A percentile compares a stretch with the other conserved stretches of the same genome.
phyloP scores from a whole-genome alignment of 257 asterid species.

The Gardenia jasminoides region DNA sequence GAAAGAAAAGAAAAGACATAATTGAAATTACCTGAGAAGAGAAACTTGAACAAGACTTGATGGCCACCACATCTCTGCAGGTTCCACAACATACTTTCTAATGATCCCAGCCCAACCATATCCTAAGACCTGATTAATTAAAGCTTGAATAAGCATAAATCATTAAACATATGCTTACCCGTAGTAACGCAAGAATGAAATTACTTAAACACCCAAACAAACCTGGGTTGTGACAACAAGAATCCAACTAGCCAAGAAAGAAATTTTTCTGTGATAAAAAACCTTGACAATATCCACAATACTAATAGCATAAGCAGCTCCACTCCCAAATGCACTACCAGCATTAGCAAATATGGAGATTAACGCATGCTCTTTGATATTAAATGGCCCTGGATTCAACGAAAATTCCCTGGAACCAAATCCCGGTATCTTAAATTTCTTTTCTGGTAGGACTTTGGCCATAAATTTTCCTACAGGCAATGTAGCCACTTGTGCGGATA shows the following conservation, averaged over 20 bases:
- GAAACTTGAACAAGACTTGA: conserved; percentile 51
- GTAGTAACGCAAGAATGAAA: too few relatives aligned
- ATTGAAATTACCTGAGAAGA: conserved; percentile 41
- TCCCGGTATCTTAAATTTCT: conserved; percentile 43
- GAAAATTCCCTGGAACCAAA: conserved; percentile 45
- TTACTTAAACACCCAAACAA: too few relatives aligned
- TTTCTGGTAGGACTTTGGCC: conserved; percentile 63
- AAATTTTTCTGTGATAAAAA: conserved; percentile 53
- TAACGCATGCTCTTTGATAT: conserved; percentile 79
- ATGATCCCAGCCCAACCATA: conserved; percentile 60
- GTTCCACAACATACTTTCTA: conserved; percentile 49
- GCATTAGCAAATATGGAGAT: conserved; percentile 77
- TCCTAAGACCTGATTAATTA: conserved; percentile 41
- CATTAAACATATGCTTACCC: too few relatives aligned
- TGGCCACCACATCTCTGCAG: conserved; percentile 69
- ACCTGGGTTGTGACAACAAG: conserved; percentile 64
- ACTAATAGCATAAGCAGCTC: conserved; percentile 76
- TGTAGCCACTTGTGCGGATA: conserved; percentile 60
- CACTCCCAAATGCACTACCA: conserved; percentile 70
- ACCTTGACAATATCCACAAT: conserved; percentile 67
- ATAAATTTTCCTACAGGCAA: conserved; percentile 75
- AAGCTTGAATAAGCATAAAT: not conserved
- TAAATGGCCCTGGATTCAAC: conserved; percentile 82
- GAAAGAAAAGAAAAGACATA: too few relatives aligned
- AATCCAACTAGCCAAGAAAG: conserved; percentile 46